phyloP scores from a whole-genome alignment of 2,329 filamentous ascomycete species.

The Plenodomus lindquistii region DNA sequence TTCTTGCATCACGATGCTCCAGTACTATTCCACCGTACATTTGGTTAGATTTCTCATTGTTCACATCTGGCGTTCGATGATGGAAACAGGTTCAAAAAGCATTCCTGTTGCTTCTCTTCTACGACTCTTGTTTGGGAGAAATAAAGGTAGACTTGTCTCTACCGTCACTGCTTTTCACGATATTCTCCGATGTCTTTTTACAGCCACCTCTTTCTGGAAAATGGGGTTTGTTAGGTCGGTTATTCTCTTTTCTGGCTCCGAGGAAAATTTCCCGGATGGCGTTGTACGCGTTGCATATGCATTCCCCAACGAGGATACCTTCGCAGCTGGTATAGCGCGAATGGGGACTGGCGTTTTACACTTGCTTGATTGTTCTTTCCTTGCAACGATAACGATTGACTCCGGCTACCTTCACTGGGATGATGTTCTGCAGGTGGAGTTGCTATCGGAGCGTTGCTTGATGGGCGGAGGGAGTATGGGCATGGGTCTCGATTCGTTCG shows the following conservation, averaged over 20 bases:
- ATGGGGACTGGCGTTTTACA: slow-evolving; percentile 31
- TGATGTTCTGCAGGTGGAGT: background rate
- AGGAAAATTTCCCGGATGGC: slow-evolving; percentile 9
- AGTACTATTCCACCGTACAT: slow-evolving; percentile 4
- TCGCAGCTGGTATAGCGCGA: slow-evolving; percentile 34
- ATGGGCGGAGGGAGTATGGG: background rate
- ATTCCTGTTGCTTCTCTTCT: slow-evolving; percentile 14
- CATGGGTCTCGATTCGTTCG: background rate
- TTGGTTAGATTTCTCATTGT: slow-evolving; percentile 13
- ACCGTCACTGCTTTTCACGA: slow-evolving; percentile 12
- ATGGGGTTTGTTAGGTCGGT: background rate
- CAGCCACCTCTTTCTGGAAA: slow-evolving; percentile 14
- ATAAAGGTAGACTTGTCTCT: slow-evolving; percentile 3
- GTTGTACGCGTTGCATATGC: slow-evolving; percentile 32
- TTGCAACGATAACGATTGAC: background rate
- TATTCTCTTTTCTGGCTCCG: slow-evolving; percentile 4
- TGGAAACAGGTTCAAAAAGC: slow-evolving; percentile 10
- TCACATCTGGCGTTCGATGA: slow-evolving; percentile 18
- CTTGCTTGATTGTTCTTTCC: background rate
- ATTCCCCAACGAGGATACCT: slow-evolving; percentile 33
- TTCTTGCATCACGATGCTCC: slow-evolving; percentile 8
- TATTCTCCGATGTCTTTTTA: slow-evolving; percentile 10
- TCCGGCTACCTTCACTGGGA: background rate
- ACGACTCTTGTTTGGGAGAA: slow-evolving; percentile 5
- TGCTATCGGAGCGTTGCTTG: too few species aligned